Base-by-base conservation (phyloP, 495 filamentous ascomycete species). In the Aspergillus saccharolyticus region DNA sequence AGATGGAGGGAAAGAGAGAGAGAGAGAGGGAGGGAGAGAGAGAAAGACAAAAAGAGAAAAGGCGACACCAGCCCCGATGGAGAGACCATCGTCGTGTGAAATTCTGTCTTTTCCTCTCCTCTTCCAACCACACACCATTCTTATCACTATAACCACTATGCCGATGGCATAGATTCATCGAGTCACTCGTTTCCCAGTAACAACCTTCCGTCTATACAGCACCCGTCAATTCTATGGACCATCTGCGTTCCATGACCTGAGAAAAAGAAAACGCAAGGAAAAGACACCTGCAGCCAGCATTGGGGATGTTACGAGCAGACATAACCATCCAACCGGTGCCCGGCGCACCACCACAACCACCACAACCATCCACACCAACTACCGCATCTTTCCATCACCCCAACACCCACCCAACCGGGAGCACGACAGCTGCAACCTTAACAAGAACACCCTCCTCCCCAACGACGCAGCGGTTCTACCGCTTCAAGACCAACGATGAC, bases 121-220 rank as follows among this genome's bases (percentile, higher is more conserved):
- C 12, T 24, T 16, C n/a, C 49, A 17, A 24, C 21, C 15, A 44
- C 19, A n/a, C 9, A 21, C 52, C 55, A 53, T 18, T 49, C 19
- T 55, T 55, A 44, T 21, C 51, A 51, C 46, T 62, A 65, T 62
- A 39, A n/a, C n/a, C n/a, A n/a, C 47, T 53, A 62, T 62, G 33
- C 53, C 24, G 55, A 61, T 60, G 59, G 50, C 48, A 62, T 60
- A 55, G 14, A 17, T 46, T 62, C 54, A 25, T 55, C 57, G 9
- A 28, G 25, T 28, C 9, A 28, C 46, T 65, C 59, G 57, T 62
- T 62, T 54, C 28, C 14, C 44, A 20, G 43, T 52, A 42, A 42
- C 24, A 44, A 42, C 24, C 49, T 55, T 28, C 12, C 43, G 33
- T 47, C 44, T 19, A 43, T 18, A 51, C 33, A 39, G 19, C 22